Conservation (phyloP, 106 monocot genomes). For the Acorus calamus region DNA sequence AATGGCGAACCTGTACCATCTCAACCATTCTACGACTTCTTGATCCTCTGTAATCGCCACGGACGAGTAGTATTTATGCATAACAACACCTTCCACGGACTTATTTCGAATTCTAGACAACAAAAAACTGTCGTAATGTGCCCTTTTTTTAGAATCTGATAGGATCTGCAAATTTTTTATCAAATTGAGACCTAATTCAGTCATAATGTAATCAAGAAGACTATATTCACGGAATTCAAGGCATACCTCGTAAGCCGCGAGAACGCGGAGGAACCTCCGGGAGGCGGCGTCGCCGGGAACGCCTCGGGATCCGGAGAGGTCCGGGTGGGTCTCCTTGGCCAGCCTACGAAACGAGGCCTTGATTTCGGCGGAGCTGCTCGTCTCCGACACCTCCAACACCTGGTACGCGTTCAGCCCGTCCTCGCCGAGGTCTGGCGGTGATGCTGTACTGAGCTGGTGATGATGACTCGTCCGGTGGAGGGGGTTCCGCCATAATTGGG, state of each 20-base stretch:
- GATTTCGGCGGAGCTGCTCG: constrained; percentile 59
- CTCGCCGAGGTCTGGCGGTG: neutral
- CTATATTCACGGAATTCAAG: neutral
- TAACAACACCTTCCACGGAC: constrained; percentile 10
- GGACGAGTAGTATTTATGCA: constrained; percentile 28
- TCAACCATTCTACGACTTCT: constrained; percentile 82
- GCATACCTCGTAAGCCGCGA: constrained; percentile 80
- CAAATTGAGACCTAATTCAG: no score
- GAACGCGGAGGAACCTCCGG: constrained; percentile 59
- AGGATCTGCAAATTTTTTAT: constrained; percentile 53
- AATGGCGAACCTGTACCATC: constrained; percentile 57
- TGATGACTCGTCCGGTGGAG: no score
- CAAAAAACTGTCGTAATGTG: constrained; percentile 58
- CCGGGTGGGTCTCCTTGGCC: constrained; percentile 91
- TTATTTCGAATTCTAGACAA: constrained; percentile 34
- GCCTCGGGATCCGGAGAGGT: constrained; percentile 17
- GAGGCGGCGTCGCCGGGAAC: constrained; percentile 15
- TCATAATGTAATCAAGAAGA: no score
- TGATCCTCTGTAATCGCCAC: constrained; percentile 28
- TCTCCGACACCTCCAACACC: constrained; percentile 58
- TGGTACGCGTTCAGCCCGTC: constrained; percentile 62
- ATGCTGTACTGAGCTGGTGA: no score
- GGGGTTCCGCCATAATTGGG: no score
- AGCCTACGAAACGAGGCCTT: constrained; percentile 72
- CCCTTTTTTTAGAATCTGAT: constrained; percentile 78